Conservation (phyloP, 306 rosid species). For the Aeschynomene evenia region DNA sequence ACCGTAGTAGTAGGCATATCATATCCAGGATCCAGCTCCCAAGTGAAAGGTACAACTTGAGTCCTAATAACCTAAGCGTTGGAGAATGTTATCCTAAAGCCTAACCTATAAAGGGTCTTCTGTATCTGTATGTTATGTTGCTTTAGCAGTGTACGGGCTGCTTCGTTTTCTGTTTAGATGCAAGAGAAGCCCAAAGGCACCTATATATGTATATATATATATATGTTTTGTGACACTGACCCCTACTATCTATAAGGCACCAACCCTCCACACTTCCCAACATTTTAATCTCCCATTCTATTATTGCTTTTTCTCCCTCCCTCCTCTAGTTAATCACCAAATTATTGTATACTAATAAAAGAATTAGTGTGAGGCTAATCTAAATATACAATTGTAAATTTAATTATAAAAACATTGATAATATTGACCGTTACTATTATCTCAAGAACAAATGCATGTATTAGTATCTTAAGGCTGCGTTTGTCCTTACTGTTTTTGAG, state of each 20-base stretch:
- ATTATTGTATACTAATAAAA: no score
- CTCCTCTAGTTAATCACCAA: no score
- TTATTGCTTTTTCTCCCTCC: not conserved
- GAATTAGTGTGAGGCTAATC: no score
- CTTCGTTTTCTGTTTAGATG: not conserved
- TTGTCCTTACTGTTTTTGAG: no score
- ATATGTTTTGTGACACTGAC: not conserved
- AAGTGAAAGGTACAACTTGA: not conserved
- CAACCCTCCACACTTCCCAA: not conserved
- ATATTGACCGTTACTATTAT: no score
- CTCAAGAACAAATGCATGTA: no score
- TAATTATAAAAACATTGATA: no score
- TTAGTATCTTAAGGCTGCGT: no score
- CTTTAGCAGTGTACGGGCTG: slow-evolving; percentile 19
- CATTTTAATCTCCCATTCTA: not conserved
- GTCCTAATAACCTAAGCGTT: slow-evolving; percentile 29
- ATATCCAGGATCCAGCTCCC: not conserved
- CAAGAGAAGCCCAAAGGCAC: not conserved
- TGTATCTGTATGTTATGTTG: not conserved
- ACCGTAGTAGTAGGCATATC: not conserved
- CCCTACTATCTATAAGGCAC: not conserved
- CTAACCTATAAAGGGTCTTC: slow-evolving; percentile 26
- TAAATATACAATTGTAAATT: no score
- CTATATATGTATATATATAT: no score
- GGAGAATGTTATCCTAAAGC: slow-evolving; percentile 32